Percentiles rank a stretch among this genome's conserved stretches.
Conservation (phyloP, 495 filamentous ascomycete species). For the Penicillium manginii region DNA sequence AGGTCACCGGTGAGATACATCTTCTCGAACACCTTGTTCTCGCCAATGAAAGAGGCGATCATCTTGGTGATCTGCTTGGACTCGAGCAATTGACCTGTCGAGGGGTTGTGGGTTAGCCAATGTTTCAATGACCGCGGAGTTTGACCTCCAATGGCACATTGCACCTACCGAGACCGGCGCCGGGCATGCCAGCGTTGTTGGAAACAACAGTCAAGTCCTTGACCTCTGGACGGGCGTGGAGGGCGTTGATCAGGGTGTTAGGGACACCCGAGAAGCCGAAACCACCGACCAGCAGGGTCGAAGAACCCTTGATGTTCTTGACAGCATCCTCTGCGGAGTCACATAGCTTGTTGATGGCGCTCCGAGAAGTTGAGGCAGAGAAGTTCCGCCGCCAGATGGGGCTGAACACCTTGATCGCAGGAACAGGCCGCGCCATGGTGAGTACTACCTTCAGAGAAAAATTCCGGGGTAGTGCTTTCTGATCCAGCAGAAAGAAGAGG, state of each 20-base stretch:
- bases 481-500: slow-evolving; percentile 18
- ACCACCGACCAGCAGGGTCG: slow-evolving; percentile 76
- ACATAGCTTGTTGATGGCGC: slow-evolving; percentile 78
- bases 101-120: not conserved
- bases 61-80: slow-evolving; percentile 83
- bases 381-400: slow-evolving; percentile 58
- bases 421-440: slow-evolving; percentile 38
- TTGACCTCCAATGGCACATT: not conserved
- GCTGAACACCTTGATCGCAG: slow-evolving; percentile 39
- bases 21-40: slow-evolving; percentile 86
- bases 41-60: slow-evolving; percentile 86
- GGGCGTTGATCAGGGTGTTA: slow-evolving; percentile 79
- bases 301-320: slow-evolving; percentile 70
- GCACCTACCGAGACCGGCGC: slow-evolving; percentile 65
- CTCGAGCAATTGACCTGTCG: slow-evolving; percentile 63
- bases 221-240: slow-evolving; percentile 71
- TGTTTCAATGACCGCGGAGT: not conserved
- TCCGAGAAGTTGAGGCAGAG: slow-evolving; percentile 61
- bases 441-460: slow-evolving; percentile 12
- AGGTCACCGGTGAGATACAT: slow-evolving; percentile 84
- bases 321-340: slow-evolving; percentile 72
- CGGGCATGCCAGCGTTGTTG: slow-evolving; percentile 86
- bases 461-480: slow-evolving; percentile 18
- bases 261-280: slow-evolving; percentile 87
- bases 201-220: slow-evolving; percentile 80